These are phyloP conservation scores for Diversispora eburnea DNA, from an alignment of 192 early-diverging fungal species.

Conservation along the genomic window DNA sequence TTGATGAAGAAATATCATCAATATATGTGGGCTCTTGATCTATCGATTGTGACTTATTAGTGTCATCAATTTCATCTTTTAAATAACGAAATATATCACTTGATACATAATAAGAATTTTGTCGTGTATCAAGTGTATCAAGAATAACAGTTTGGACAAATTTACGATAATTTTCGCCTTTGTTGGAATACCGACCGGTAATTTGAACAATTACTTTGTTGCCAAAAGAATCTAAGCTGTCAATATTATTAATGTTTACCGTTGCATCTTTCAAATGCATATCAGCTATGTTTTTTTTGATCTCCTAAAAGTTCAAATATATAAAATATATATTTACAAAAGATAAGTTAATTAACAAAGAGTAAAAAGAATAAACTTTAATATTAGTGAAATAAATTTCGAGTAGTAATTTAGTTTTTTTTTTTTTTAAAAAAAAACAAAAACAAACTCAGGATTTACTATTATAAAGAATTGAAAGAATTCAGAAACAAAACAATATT, in stretches of 20 bases:
- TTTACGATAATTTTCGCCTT: constrained; percentile 70
- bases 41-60: background rate
- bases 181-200: constrained; percentile 88
- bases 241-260: constrained; percentile 84
- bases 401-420: too few relatives aligned
- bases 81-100: constrained; percentile 95
- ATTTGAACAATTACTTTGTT: constrained; percentile 88
- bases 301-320: constrained; percentile 61
- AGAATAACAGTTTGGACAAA: constrained; percentile 92
- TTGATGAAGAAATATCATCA: constrained; percentile 40
- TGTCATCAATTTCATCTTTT: constrained; percentile 77
- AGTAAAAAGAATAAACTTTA: background rate
- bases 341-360: background rate
- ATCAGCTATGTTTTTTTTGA: constrained; percentile 67
- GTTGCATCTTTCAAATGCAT: constrained; percentile 83
- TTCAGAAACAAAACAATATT: constrained; percentile 16
- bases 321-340: background rate
- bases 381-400: too few relatives aligned
- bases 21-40: constrained; percentile 5
- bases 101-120: constrained; percentile 86
- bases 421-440: too few relatives aligned
- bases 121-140: constrained; percentile 82
- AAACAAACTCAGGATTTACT: too few relatives aligned
- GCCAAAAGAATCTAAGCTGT: constrained; percentile 69
- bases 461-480: too few relatives aligned